Conservation (phyloP, 345 rosid species). For the Conringia planisiliqua region DNA sequence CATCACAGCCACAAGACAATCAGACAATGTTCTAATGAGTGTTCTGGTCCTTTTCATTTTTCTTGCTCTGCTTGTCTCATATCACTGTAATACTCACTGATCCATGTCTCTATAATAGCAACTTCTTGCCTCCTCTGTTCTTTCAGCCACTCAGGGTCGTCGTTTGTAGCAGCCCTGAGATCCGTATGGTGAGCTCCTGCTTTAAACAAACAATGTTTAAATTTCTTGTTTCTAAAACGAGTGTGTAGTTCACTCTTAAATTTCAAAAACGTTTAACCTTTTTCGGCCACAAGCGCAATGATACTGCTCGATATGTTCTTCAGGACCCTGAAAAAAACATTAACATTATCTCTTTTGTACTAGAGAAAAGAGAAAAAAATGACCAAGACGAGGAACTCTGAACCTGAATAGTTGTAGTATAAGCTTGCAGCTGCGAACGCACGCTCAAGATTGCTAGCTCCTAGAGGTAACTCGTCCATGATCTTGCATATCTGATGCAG, state of each 20-base stretch:
- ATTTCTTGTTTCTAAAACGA: neutral
- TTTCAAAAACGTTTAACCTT: constrained; percentile 37
- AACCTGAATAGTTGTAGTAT: constrained; percentile 57
- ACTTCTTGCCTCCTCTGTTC: constrained; percentile 61
- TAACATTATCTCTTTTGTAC: neutral
- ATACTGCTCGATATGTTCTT: constrained; percentile 59
- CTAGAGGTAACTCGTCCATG: constrained; percentile 46
- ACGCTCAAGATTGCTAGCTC: constrained; percentile 48
- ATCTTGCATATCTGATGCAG: constrained; percentile 66
- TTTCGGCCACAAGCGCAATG: constrained; percentile 55
- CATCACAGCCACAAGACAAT: neutral
- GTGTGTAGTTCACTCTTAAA: neutral
- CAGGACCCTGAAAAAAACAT: constrained; percentile 42
- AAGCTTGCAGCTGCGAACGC: constrained; percentile 72
- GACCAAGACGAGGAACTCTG: constrained; percentile 20
- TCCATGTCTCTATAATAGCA: constrained; percentile 49
- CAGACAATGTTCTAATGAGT: neutral
- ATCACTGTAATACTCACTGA: constrained; percentile 49
- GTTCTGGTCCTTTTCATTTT: neutral
- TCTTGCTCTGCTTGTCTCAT: constrained; percentile 25
- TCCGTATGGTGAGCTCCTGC: constrained; percentile 71
- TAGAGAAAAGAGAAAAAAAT: neutral
- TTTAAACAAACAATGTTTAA: neutral
- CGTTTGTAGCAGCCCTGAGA: constrained; percentile 48
- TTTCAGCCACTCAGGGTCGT: constrained; percentile 59